Conservation (phyloP, 495 filamentous ascomycete species). For the Penicillium silybi region DNA sequence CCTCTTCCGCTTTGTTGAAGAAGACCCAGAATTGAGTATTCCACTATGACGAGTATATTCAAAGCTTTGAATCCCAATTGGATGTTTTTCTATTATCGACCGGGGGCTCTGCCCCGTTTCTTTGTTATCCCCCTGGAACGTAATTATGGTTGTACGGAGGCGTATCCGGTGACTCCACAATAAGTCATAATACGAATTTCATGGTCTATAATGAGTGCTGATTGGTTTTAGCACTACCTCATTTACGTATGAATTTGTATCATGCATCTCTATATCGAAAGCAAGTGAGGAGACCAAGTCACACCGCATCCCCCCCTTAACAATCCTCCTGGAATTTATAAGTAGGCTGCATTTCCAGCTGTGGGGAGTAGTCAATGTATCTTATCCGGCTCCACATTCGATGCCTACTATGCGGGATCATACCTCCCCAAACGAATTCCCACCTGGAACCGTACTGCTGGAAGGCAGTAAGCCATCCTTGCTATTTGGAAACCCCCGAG, state of each 20-base stretch:
- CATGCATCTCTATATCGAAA: too few relatives aligned
- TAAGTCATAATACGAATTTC: background rate
- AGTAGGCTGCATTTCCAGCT: background rate
- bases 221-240: background rate
- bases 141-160: background rate
- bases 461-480: background rate
- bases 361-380: background rate
- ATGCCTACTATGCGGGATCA: background rate
- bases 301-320: too few relatives aligned
- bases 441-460: background rate
- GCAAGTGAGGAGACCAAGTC: too few relatives aligned
- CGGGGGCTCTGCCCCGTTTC: background rate
- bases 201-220: too few relatives aligned
- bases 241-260: background rate
- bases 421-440: background rate
- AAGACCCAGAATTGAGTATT: conserved; percentile 4
- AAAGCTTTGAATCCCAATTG: background rate
- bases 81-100: background rate
- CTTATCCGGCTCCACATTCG: background rate
- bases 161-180: background rate
- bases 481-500: background rate
- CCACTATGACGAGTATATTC: conserved; percentile 1
- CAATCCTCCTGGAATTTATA: too few relatives aligned
- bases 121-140: background rate
- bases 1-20: conserved; percentile 6